Percentiles rank a stretch among this genome's conserved stretches.
phyloP scores from a whole-genome alignment of 257 asterid species.

The Thymus mandschuricus region DNA sequence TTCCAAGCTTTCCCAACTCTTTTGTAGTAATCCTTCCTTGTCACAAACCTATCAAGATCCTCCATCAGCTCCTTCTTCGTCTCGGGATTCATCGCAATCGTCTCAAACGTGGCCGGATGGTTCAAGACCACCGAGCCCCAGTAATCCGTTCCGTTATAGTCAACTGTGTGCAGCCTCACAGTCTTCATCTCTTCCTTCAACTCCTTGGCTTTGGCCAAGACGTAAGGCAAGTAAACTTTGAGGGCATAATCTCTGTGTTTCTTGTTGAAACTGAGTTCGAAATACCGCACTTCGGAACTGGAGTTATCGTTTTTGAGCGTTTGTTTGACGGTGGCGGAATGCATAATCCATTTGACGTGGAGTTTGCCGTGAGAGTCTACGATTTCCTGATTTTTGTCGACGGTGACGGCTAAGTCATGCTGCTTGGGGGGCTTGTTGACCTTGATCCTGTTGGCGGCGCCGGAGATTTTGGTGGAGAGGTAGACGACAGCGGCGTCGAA shows the following conservation, averaged over 20 bases:
- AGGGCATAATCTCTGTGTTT: conserved; percentile 51
- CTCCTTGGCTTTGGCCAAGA: conserved; percentile 52
- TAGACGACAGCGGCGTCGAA: conserved; percentile 59
- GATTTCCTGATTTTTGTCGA: conserved; percentile 64
- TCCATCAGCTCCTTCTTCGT: conserved; percentile 46
- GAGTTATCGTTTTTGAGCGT: conserved; percentile 19
- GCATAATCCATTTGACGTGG: conserved; percentile 57
- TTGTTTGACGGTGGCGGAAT: conserved; percentile 40
- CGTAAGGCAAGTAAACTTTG: conserved; percentile 50
- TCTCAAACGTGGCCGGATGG: conserved; percentile 68
- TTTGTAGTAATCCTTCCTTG: conserved; percentile 69
- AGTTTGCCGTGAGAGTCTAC: conserved; percentile 39
- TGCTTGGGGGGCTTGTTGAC: conserved; percentile 63
- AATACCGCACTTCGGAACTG: conserved; percentile 44
- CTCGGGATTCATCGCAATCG: conserved; percentile 69
- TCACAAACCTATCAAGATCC: conserved; percentile 66
- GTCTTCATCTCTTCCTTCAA: conserved; percentile 50
- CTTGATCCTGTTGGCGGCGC: conserved; percentile 56
- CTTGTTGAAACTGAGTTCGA: conserved; percentile 63
- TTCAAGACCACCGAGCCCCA: conserved; percentile 74
- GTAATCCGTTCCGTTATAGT: conserved; percentile 64
- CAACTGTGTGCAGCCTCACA: conserved; percentile 69
- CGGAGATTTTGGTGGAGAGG: conserved; percentile 55
- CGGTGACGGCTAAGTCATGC: conserved; percentile 48
- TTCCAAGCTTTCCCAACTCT: conserved; percentile 87